These are phyloP conservation scores for Xerocomellus chrysenteron DNA, from an alignment of 768 basidiomycete species.

Conservation along the genomic window DNA sequence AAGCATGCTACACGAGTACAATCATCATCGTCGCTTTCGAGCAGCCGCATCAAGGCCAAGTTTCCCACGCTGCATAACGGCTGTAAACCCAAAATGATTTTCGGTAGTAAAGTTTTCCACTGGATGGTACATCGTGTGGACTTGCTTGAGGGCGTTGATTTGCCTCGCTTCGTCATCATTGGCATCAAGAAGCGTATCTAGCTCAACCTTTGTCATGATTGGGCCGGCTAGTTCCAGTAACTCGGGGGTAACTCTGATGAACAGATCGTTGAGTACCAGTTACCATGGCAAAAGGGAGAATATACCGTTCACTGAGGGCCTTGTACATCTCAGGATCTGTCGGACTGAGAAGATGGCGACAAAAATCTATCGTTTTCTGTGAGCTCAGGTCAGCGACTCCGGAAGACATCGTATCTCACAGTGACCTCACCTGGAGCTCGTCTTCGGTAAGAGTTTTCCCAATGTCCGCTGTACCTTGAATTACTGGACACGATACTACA, in stretches of 20 bases:
- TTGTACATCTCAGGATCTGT: conserved; percentile 3
- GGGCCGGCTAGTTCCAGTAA: not conserved
- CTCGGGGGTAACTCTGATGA: not conserved
- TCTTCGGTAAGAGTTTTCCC: conserved; percentile 7
- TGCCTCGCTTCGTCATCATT: conserved; percentile 8
- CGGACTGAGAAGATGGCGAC: not conserved
- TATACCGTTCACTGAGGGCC: conserved; percentile 1
- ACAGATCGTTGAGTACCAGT: not conserved
- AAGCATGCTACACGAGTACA: no score
- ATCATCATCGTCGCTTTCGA: not conserved
- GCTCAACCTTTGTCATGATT: not conserved
- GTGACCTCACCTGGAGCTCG: conserved; percentile 2
- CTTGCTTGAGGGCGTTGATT: conserved; percentile 17
- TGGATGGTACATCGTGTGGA: conserved; percentile 16
- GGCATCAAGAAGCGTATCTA: not conserved
- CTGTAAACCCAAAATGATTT: conserved; percentile 11
- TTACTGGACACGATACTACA: not conserved
- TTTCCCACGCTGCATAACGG: conserved; percentile 2
- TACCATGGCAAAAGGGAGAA: not conserved
- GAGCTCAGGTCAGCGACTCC: not conserved
- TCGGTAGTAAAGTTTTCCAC: conserved; percentile 12
- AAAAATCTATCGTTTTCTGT: conserved; percentile 13
- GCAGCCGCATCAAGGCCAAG: not conserved
- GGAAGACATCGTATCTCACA: not conserved
- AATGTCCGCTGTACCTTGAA: conserved; percentile 8